Conservation (phyloP, 2,329 filamentous ascomycete genomes). For the Colletotrichum horii region DNA sequence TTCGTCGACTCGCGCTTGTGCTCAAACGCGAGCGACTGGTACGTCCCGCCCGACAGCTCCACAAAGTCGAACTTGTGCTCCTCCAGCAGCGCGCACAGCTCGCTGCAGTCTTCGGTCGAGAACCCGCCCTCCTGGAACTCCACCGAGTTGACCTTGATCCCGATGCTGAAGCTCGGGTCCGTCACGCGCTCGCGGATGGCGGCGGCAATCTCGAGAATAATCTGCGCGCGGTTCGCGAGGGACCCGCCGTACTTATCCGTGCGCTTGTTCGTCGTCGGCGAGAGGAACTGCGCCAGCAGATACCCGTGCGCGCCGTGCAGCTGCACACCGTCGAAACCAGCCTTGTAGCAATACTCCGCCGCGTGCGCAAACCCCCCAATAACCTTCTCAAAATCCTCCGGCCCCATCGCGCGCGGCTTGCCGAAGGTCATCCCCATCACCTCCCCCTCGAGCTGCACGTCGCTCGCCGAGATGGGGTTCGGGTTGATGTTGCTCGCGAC, state of each 20-base stretch:
- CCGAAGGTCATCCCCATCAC: constrained; percentile 54
- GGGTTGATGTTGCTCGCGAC: constrained; percentile 34
- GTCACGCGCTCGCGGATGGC: constrained; percentile 36
- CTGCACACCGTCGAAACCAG: constrained; percentile 55
- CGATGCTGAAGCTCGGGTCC: constrained; percentile 45
- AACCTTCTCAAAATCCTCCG: constrained; percentile 56
- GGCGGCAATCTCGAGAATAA: constrained; percentile 51
- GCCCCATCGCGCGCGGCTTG: constrained; percentile 55
- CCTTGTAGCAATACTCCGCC: constrained; percentile 61
- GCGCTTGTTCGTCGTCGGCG: constrained; percentile 45
- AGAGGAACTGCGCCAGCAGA: constrained; percentile 49
- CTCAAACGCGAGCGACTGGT: constrained; percentile 56
- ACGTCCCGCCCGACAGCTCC: constrained; percentile 66
- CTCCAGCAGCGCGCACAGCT: constrained; percentile 53
- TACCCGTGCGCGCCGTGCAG: constrained; percentile 56
- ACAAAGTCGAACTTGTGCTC: constrained; percentile 59
- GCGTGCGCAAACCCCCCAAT: constrained; percentile 61
- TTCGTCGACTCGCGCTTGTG: constrained; percentile 59
- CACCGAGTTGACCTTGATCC: constrained; percentile 65
- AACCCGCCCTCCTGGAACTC: constrained; percentile 61
- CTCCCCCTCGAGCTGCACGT: constrained; percentile 40
- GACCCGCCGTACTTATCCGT: constrained; percentile 52
- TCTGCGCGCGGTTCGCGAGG: constrained; percentile 49
- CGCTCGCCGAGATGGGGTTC: constrained; percentile 43
- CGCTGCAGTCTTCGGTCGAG: constrained; percentile 52